phyloP scores from a whole-genome alignment of 2,329 filamentous ascomycete genomes.

The Acrocalymma vagum region DNA sequence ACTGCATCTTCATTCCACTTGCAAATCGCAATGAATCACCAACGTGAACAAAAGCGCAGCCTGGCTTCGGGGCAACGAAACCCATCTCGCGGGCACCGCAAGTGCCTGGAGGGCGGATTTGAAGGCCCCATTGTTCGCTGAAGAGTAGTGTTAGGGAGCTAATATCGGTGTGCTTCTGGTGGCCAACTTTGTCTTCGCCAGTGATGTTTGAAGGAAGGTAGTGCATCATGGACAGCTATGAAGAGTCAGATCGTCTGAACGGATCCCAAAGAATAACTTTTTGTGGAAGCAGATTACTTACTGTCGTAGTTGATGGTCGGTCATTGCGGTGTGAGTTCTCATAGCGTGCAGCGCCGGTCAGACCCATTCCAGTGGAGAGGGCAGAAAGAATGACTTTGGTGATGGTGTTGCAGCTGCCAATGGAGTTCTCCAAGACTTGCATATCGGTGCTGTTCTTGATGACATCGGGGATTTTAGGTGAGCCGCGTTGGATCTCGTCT shows the following conservation, averaged over 20 bases:
- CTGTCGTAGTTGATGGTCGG: constrained; percentile 39
- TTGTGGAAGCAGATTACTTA: constrained; percentile 12
- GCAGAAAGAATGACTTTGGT: constrained; percentile 56
- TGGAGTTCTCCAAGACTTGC: constrained; percentile 33
- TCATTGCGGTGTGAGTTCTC: constrained; percentile 42
- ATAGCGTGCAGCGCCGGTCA: constrained; percentile 35
- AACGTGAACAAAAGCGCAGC: constrained; percentile 65
- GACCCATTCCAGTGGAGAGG: constrained; percentile 44
- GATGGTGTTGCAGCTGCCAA: constrained; percentile 39
- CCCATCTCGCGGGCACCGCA: constrained; percentile 37
- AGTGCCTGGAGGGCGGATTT: constrained; percentile 62
- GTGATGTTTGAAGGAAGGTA: constrained; percentile 35
- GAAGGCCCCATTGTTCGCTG: constrained; percentile 65
- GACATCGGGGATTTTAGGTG: constrained; percentile 25
- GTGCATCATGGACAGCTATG: constrained; percentile 41
- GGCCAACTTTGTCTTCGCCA: constrained; percentile 31
- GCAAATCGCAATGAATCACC: constrained; percentile 68
- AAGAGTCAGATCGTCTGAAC: background rate
- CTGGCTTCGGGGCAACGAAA: constrained; percentile 59
- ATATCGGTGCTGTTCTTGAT: constrained; percentile 42
- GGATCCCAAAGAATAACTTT: background rate
- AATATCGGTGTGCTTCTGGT: constrained; percentile 45
- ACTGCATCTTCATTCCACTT: constrained; percentile 62
- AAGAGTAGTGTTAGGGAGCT: constrained; percentile 50
- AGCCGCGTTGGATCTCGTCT: constrained; percentile 40